Percentiles rank a stretch among this genome's conserved stretches.
phyloP scores from a whole-genome alignment of 1,284 basidiomycete species.

The Mixia osmundae region DNA sequence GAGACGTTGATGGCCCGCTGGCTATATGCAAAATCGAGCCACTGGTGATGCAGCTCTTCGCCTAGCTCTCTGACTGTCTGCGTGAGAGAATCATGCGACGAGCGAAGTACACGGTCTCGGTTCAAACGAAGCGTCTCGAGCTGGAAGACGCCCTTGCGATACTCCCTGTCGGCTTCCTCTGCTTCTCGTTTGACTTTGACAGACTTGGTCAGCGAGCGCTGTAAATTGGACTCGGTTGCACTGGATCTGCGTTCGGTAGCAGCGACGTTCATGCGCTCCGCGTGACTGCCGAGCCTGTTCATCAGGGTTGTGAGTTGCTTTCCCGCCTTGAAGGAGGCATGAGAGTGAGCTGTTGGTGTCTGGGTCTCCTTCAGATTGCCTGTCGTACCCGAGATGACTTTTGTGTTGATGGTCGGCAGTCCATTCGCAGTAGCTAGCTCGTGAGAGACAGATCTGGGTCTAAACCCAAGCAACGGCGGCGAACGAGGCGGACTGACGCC shows the following conservation, averaged over 20 bases:
- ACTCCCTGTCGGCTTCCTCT: slow-evolving; percentile 42
- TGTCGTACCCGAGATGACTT: no score
- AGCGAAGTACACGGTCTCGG: slow-evolving; percentile 15
- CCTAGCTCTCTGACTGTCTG: slow-evolving; percentile 12
- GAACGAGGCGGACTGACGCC: no score
- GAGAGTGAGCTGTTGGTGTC: not conserved
- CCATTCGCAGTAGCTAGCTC: no score
- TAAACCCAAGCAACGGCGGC: no score
- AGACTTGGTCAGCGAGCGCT: slow-evolving; percentile 2
- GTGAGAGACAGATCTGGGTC: no score
- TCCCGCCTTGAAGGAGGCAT: not conserved
- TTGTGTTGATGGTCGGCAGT: no score
- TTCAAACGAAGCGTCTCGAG: slow-evolving; percentile 56
- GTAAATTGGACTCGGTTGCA: not conserved
- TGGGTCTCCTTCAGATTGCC: not conserved
- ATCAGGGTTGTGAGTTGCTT: slow-evolving; percentile 8
- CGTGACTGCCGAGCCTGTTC: slow-evolving; percentile 5
- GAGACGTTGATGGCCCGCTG: not conserved
- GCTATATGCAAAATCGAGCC: not conserved
- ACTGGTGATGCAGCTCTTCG: slow-evolving; percentile 4
- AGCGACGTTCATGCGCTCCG: not conserved
- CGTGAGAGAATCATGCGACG: slow-evolving; percentile 7
- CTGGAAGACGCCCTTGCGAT: slow-evolving; percentile 38
- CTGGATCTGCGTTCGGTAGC: not conserved
- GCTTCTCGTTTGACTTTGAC: slow-evolving; percentile 68